A percentile compares a stretch with the other conserved stretches of the same genome.
Conservation (phyloP, 805 yeast genomes). For the Priceomyces fermenticarens region DNA sequence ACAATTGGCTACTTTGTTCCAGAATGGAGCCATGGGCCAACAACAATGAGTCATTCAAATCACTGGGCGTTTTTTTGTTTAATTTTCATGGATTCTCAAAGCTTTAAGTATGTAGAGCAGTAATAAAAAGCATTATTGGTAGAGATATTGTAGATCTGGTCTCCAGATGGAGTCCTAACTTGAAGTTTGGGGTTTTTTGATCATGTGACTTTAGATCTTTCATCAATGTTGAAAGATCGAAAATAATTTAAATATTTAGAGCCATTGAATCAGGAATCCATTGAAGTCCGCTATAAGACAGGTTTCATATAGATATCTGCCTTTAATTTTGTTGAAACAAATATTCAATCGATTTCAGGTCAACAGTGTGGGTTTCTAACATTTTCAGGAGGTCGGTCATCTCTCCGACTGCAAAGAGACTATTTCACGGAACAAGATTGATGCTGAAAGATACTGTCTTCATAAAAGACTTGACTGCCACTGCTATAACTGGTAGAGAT, state of each 20-base stretch:
- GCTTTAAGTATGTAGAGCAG: slow-evolving; percentile 1
- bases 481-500: slow-evolving; percentile 68
- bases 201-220: no score
- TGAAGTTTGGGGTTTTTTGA: no score
- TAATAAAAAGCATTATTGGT: no score
- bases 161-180: no score
- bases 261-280: no score
- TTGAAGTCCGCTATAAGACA: no score
- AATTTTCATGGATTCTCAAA: slow-evolving; percentile 7
- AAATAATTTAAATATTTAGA: no score
- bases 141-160: no score
- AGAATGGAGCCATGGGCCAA: slow-evolving; percentile 16
- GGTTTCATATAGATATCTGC: no score
- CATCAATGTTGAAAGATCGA: no score
- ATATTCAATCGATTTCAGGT: neutral
- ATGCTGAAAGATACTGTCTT: slow-evolving; percentile 36
- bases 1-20: slow-evolving; percentile 38
- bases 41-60: neutral
- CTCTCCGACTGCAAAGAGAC: slow-evolving; percentile 10
- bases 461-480: slow-evolving; percentile 56
- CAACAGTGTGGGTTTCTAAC: slow-evolving; percentile 6
- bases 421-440: slow-evolving; percentile 10
- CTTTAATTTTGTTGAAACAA: no score
- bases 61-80: neutral
- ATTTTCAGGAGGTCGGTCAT: slow-evolving; percentile 10